Conservation (phyloP, 805 yeast genomes). For the Barnettozyma salicaria region DNA sequence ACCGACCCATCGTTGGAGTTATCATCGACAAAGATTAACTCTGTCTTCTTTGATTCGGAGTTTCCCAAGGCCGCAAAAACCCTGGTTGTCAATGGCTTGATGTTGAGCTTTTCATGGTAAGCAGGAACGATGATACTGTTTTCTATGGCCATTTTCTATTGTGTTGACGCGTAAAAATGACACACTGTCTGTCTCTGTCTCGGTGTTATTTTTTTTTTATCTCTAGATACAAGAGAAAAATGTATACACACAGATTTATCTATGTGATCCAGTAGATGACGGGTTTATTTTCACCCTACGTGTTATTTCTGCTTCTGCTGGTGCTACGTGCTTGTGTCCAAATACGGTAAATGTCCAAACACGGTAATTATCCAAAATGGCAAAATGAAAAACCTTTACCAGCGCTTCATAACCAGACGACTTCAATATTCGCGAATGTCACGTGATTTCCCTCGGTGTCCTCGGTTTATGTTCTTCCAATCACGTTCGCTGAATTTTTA, state of each 20-base stretch:
- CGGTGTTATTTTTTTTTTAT: too few species aligned
- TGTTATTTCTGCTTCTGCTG: too few species aligned
- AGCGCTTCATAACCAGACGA: background rate
- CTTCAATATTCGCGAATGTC: too few species aligned
- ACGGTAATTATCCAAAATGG: too few species aligned
- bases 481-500: conserved; percentile 22
- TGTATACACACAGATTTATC: too few species aligned
- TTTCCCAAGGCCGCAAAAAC: conserved; percentile 43
- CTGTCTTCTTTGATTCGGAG: conserved; percentile 36
- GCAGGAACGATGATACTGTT: conserved; percentile 45
- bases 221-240: too few species aligned
- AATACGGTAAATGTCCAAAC: too few species aligned
- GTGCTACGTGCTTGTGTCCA: too few species aligned
- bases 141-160: conserved; percentile 28
- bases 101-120: conserved; percentile 43
- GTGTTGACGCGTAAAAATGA: background rate
- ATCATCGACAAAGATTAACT: conserved; percentile 46
- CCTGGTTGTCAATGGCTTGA: conserved; percentile 43
- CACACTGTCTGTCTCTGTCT: too few species aligned
- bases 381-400: background rate
- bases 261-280: too few species aligned
- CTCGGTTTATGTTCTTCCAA: conserved; percentile 16
- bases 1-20: conserved; percentile 47
- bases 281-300: too few species aligned
- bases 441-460: too few species aligned